phyloP scores from a whole-genome alignment of 176 grass and related monocot species.

The Thinopyrum elongatum region DNA sequence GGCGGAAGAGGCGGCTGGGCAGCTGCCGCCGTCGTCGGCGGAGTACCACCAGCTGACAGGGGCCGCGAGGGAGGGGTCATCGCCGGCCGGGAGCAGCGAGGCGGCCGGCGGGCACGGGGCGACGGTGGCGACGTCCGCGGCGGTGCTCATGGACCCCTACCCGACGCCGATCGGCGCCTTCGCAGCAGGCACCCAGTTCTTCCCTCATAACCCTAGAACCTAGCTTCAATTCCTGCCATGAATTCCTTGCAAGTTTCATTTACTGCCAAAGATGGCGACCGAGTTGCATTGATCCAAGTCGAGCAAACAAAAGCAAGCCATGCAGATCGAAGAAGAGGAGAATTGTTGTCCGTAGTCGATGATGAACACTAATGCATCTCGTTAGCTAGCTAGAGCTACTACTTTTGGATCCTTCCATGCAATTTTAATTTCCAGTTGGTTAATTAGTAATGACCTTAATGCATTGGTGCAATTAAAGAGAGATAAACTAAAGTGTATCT shows the following conservation, averaged over 20 bases:
- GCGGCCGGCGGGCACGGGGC: constrained; percentile 12
- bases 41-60: constrained; percentile 57
- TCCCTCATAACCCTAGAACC: constrained; percentile 92
- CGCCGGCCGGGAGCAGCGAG: constrained; percentile 59
- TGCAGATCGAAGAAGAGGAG: constrained; percentile 18
- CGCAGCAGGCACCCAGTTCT: constrained; percentile 96
- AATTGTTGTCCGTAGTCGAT: constrained; percentile 22
- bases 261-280: constrained; percentile 32
- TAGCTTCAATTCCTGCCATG: constrained; percentile 43
- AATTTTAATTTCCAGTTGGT: constrained; percentile 17
- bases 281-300: constrained; percentile 14
- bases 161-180: constrained; percentile 91
- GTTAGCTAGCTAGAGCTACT: constrained; percentile 37
- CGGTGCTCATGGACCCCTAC: constrained; percentile 85
- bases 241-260: constrained; percentile 48
- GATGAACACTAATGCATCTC: constrained; percentile 43
- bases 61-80: constrained; percentile 51
- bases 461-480: constrained; percentile 31
- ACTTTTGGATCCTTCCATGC: not conserved
- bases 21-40: constrained; percentile 36
- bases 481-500: constrained; percentile 34
- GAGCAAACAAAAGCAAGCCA: constrained; percentile 31
- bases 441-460: constrained; percentile 30
- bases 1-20: constrained; percentile 38
- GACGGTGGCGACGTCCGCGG: constrained; percentile 38